Base-by-base conservation (phyloP, 116 monocot genomes). In the Posidonia oceanica region DNA sequence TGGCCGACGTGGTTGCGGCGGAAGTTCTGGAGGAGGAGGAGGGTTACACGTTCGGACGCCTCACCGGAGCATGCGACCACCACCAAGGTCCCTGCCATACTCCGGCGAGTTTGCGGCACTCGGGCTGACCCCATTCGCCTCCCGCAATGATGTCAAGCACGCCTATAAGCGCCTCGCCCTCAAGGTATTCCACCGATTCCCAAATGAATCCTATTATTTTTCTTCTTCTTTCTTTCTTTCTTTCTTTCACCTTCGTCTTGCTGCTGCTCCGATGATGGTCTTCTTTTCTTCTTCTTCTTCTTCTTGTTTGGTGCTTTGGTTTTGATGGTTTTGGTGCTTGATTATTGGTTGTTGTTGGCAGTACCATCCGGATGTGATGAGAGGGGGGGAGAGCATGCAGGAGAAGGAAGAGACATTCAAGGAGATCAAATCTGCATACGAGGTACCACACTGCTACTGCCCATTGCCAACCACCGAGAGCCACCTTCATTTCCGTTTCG, bases 311-410 rank as follows among this genome's bases (percentile, higher is more conserved):
- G 29, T 53, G 29, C 11, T 69, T 18, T 21, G 1, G 29, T 13
- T 29, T 69, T 0, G 37, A 14, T 7, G 15, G 42, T 41, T 62
- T 72, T 51, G 1, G 1, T 55, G 56, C 18, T 5, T 56, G 56
- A 56, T 56, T 5, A 17, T 56, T 15, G 15, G 15, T 56, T 56
- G 14, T 16, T 54, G 39, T 17, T 14, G 16, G 61, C 58, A 75
- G 75, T 67, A 67, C 13, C 75, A 75, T 75, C 75, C 75, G 67
- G 75, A 75, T 40, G 75, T 75, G 75, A 58, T 75, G 57, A 58
- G 75, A 15, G 67, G 59, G 39, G 67, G 59, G 39, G 59, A 36
- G 41, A 44, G 36, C 16, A 58, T n/a, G 48, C 57, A 40, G 22
- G 66, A 58, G 2, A 75, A 60, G 75, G 75, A 75, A 52, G 66